These are phyloP conservation scores for Aspergillus spinulosporus DNA, from an alignment of 2,329 filamentous ascomycete species.

Conservation along the genomic window DNA sequence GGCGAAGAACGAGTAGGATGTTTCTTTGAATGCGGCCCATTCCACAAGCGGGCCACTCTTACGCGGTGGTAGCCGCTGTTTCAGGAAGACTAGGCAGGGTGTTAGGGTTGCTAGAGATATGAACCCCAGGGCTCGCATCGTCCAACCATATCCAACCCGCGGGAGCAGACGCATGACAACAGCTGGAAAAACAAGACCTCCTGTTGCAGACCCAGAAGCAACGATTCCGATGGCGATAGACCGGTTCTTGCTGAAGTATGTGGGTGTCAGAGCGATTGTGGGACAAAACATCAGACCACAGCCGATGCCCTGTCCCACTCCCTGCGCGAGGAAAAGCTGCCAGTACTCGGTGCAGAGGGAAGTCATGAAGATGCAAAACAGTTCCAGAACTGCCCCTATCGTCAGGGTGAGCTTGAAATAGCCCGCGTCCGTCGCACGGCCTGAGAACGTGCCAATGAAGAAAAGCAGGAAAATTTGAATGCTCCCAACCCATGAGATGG, in stretches of 20 bases:
- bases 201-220: slow-evolving; percentile 61
- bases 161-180: slow-evolving; percentile 59
- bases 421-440: slow-evolving; percentile 54
- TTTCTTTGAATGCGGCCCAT: slow-evolving; percentile 52
- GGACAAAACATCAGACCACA: slow-evolving; percentile 57
- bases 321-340: slow-evolving; percentile 54
- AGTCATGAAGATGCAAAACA: slow-evolving; percentile 55
- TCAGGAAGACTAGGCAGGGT: slow-evolving; percentile 47
- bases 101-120: slow-evolving; percentile 54
- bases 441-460: slow-evolving; percentile 53
- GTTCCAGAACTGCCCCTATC: slow-evolving; percentile 45
- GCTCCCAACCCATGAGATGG: slow-evolving; percentile 56
- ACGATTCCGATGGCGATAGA: slow-evolving; percentile 61
- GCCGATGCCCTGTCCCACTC: slow-evolving; percentile 59
- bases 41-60: slow-evolving; percentile 55
- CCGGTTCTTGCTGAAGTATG: slow-evolving; percentile 62
- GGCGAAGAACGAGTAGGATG: slow-evolving; percentile 47
- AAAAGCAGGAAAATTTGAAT: slow-evolving; percentile 55
- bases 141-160: slow-evolving; percentile 64
- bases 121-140: slow-evolving; percentile 62
- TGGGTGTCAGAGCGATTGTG: slow-evolving; percentile 56
- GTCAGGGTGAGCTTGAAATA: slow-evolving; percentile 50
- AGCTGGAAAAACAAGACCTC: slow-evolving; percentile 64
- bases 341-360: slow-evolving; percentile 50
- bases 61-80: slow-evolving; percentile 51